Conservation (phyloP, 306 rosid genomes). For the Lithocarpus polystachyus region DNA sequence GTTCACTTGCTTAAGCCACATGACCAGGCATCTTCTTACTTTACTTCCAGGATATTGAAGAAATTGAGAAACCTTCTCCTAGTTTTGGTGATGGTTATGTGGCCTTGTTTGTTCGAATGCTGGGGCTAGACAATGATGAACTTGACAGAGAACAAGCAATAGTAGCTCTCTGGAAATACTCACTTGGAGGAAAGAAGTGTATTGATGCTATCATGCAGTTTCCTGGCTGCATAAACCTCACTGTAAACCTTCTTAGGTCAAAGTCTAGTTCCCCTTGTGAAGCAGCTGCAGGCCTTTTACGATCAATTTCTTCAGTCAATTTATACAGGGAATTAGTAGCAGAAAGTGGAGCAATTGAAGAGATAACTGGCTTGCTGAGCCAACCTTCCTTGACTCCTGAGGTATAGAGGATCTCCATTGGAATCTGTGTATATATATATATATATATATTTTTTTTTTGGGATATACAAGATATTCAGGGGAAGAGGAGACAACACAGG, state of each 20-base stretch:
- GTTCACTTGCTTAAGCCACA: constrained; percentile 6
- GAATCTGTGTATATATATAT: not conserved
- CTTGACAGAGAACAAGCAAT: constrained; percentile 82
- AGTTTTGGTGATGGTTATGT: constrained; percentile 57
- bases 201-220: constrained; percentile 78
- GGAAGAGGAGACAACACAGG: no score
- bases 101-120: constrained; percentile 81
- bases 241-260: constrained; percentile 68
- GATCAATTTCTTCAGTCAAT: constrained; percentile 65
- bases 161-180: constrained; percentile 78
- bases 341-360: constrained; percentile 86
- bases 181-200: constrained; percentile 81
- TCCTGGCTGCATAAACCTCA: constrained; percentile 78
- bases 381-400: constrained; percentile 56
- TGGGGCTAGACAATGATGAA: constrained; percentile 70
- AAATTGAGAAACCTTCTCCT: constrained; percentile 33
- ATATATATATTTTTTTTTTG: no score
- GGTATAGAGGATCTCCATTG: constrained; percentile 42
- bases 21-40: constrained; percentile 12
- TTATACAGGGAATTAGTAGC: constrained; percentile 64
- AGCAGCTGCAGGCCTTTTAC: constrained; percentile 92
- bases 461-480: no score
- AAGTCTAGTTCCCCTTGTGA: constrained; percentile 67
- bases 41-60: constrained; percentile 53
- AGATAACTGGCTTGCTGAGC: constrained; percentile 64